These are phyloP conservation scores for Silybum marianum DNA, from an alignment of 129 eudicot species.

Conservation along the genomic window DNA sequence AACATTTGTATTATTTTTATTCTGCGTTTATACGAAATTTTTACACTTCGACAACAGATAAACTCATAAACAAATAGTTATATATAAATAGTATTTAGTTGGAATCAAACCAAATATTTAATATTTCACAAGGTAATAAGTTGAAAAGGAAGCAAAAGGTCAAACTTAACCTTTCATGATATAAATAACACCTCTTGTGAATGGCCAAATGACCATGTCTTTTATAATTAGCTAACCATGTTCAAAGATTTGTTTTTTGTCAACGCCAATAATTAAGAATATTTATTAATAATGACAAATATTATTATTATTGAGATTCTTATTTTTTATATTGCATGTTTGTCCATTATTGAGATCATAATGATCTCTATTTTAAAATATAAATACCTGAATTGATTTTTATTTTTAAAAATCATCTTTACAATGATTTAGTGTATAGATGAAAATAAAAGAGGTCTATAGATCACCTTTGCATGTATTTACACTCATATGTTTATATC, in stretches of 20 bases:
- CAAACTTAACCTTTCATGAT: conserved; percentile 6
- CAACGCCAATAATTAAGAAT: not conserved
- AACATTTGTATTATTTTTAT: not conserved
- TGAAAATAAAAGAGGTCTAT: no score
- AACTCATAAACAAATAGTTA: not conserved
- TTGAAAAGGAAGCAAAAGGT: not conserved
- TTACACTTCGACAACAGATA: not conserved
- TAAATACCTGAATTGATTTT: not conserved
- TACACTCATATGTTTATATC: no score
- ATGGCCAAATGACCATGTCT: conserved; percentile 10
- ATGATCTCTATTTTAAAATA: not conserved
- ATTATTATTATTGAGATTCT: not conserved
- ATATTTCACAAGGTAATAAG: not conserved
- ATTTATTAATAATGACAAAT: not conserved
- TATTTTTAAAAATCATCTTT: no score
- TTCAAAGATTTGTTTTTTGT: not conserved
- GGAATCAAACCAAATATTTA: not conserved
- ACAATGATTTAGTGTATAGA: no score
- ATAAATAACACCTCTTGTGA: conserved; percentile 1
- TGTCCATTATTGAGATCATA: not conserved
- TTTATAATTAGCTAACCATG: not conserved
- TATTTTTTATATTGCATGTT: not conserved
- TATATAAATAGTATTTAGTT: not conserved
- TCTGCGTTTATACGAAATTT: not conserved
- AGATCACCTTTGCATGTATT: no score